Base-by-base conservation (phyloP, 129 eudicot species). In the Kitagawia praeruptora region DNA sequence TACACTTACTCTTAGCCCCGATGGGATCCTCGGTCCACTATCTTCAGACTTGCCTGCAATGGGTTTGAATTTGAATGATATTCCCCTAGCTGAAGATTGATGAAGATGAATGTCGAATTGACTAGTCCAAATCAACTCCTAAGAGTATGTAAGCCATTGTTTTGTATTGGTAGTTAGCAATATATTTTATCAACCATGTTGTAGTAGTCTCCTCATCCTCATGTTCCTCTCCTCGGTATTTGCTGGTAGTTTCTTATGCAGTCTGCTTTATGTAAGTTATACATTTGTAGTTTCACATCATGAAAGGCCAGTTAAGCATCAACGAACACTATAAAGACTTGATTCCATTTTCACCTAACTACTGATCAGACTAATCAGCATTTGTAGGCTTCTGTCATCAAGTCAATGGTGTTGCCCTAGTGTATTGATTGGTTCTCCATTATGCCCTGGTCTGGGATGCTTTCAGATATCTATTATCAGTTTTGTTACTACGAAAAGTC, bases 1-100 rank as follows among this genome's bases (percentile, higher is more conserved):
- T 83, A 96, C 90, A 45, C 83, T 92, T 83, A 85, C 90, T 34
- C 80, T 92, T 74, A 90, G 71, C 81, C 81, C 96, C 0, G 96
- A 92, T 54, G 97, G 95, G 45, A 88, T 92, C 51, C 84, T 89
- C 74, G 91, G 95, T 34, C 87, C 97, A 75, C 85, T 92, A 11
- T 46, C 72, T 27, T 66, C 93, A 13, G 97, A 90, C 75, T 85
- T 92, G 83, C 97, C 96, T 3, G 90, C 79, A 0, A 96, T 88
- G 23, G 97, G 97, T 71, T 42, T 92, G 63, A 90, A 92, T 80
- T 84, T 92, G 78, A 88, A 86, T 74, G 89, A 88, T 67, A 79
- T 86, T 39, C 93, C 96, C 12, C 84, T 81, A 15, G 90, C 90
- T 54, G 88, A 84, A 78, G 96, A 77, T 77, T 78, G 28, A 42